Evolutionary conservation across 2,329 filamentous ascomycete species (phyloP).

Genomic region (Cucurbitaria berberidis): DNA sequence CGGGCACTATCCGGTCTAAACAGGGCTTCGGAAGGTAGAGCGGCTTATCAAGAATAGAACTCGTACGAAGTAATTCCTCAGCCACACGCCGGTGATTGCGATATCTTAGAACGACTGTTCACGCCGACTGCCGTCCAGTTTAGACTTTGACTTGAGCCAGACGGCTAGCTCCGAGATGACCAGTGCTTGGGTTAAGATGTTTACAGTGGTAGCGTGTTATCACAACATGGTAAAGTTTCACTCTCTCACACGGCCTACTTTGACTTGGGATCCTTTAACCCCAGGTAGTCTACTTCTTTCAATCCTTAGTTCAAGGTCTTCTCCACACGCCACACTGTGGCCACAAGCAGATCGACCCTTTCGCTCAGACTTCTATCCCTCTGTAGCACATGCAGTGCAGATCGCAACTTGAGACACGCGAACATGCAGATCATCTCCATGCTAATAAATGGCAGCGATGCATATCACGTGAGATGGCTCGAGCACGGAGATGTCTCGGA

Average conservation of each 20-base stretch:
- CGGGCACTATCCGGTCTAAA: conserved; percentile 25
- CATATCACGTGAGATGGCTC: not conserved
- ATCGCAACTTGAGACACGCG: conserved; percentile 10
- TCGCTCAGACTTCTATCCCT: conserved; percentile 5
- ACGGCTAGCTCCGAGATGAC: not conserved
- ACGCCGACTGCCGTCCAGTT: conserved; percentile 4
- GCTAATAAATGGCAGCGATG: not conserved
- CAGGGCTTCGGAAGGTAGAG: conserved; percentile 5
- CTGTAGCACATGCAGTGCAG: conserved; percentile 18
- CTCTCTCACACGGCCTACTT: conserved; percentile 4
- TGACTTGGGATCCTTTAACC: not conserved
- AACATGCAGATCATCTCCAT: conserved; percentile 15
- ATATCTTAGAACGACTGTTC: conserved; percentile 1
- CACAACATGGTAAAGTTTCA: not conserved
- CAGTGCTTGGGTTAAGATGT: not conserved
- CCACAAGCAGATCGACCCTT: conserved; percentile 15
- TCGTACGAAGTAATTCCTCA: conserved; percentile 23
- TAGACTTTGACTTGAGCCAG: not conserved
- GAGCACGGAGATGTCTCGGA: not conserved
- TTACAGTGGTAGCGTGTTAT: not conserved
- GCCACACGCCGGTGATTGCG: not conserved
- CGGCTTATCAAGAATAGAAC: conserved; percentile 9
- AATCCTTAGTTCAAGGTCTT: conserved; percentile 18
- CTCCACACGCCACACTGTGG: conserved; percentile 12
- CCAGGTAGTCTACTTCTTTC: not conserved